Percentiles rank a stretch among this genome's conserved stretches.
Evolutionary conservation across 2,329 filamentous ascomycete species (phyloP).

Genomic region (Diaporthe humulicola): DNA sequence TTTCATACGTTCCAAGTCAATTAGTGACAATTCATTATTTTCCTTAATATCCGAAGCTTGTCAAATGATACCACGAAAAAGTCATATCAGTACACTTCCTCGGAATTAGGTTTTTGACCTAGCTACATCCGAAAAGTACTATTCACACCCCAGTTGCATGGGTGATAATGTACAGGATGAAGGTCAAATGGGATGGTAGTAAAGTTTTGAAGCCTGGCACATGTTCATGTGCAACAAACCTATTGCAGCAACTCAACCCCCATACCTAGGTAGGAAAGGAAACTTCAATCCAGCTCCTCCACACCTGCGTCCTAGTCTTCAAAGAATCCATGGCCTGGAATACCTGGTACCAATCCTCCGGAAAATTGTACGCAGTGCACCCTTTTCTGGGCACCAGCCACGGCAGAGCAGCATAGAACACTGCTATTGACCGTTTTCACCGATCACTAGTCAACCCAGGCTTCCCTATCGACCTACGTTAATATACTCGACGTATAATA

Average conservation of each 20-base stretch:
- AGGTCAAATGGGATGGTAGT: neutral
- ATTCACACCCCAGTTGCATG: no score
- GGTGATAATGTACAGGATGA: neutral
- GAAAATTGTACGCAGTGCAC: no score
- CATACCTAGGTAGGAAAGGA: no score
- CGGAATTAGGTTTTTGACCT: neutral
- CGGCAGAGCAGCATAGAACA: no score
- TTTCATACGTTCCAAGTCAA: neutral
- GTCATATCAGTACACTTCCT: no score
- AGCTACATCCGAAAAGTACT: neutral
- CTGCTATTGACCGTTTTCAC: neutral
- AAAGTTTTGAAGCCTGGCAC: neutral
- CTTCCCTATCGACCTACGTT: neutral
- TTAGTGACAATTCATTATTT: neutral
- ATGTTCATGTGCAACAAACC: neutral
- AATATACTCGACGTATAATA: fast-evolving
- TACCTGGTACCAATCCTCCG: neutral
- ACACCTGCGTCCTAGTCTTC: neutral
- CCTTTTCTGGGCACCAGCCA: neutral
- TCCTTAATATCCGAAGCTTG: neutral
- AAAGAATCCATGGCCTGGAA: no score
- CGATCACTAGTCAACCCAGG: neutral
- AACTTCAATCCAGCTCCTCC: no score
- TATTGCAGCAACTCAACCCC: neutral
- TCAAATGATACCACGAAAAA: no score